Base-by-base conservation (phyloP, 164 flowering plant species). In the Malania oleifera region DNA sequence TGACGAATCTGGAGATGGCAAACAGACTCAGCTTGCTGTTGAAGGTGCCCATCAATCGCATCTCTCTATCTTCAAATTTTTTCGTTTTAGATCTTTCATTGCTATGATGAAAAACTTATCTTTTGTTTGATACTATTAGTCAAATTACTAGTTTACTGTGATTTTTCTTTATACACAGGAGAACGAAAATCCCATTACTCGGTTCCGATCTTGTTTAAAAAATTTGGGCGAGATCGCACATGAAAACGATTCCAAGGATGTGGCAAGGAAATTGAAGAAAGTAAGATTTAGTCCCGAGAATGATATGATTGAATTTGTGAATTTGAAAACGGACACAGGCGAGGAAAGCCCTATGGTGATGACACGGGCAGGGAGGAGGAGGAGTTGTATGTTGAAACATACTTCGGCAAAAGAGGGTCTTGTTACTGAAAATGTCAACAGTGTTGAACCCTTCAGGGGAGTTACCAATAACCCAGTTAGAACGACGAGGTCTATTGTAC, bases 1-100 rank as follows among this genome's bases (percentile, higher is more conserved):
- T 66, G n/a, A 70, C 71, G 29, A 86, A 83, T 50, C 44, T 56
- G 5, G 79, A 80, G 52, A 80, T 86, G 93, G 86, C 74, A 0
- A 57, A 79, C 7, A 56, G 60, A 45, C 84, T 86, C 22, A 1
- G 67, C 35, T 59, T 70, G 15, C 53, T 77, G 52, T 35, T 76
- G 22, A 74, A 80, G 80, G 92, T 85, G 52, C 34, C 18, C 26
- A 3, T 43, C 18, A 40, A 40, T 5, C 44, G 4, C 1, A 46
- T 17, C 1, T 46, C 8, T 10, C 19, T 40, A 8, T 17, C 8
- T 18, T 52, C 18, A 23, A 5, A 15, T 24, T 39, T 35, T 31
- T 23, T 51, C 9, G 23, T 59, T 38, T 23, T 51, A n/a, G n/a
- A n/a, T 17, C 27, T 55, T 56, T 38, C 1, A 4, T 9, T 46